Evolutionary conservation across 495 filamentous ascomycete species (phyloP).

Genomic region (Tuber indicum): DNA sequence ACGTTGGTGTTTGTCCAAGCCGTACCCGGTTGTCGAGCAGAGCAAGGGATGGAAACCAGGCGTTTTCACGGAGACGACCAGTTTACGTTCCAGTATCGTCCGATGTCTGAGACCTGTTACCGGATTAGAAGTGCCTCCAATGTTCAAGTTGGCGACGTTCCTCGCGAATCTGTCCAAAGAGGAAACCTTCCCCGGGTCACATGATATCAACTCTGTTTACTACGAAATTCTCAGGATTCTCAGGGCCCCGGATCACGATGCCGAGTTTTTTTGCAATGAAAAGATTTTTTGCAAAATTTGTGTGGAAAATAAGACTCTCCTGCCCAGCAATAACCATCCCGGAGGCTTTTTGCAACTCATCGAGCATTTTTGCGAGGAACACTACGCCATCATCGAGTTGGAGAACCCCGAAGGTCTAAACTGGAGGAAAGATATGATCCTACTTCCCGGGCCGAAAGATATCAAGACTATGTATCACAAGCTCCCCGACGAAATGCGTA

Average conservation of each 20-base stretch:
- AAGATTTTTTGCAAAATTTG: neutral
- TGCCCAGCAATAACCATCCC: neutral
- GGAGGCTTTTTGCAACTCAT: conserved; percentile 12
- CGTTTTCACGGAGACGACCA: neutral
- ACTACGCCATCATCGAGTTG: conserved; percentile 9
- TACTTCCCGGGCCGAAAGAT: conserved; percentile 27
- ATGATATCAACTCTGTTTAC: conserved; percentile 2
- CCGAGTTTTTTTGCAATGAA: neutral
- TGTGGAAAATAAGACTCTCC: neutral
- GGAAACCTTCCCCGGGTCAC: neutral
- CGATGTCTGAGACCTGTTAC: neutral
- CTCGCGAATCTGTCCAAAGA: neutral
- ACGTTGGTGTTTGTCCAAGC: neutral
- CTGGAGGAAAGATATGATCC: conserved; percentile 34
- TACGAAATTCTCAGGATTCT: conserved; percentile 4
- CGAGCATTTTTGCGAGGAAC: conserved; percentile 24
- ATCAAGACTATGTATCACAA: conserved; percentile 16
- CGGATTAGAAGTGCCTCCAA: neutral
- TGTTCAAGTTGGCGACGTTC: neutral
- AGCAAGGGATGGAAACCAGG: neutral
- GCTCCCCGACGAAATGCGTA: conserved; percentile 4
- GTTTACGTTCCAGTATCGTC: neutral
- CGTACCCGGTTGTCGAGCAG: neutral
- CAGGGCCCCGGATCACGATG: neutral
- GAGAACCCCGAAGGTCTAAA: conserved; percentile 8